Percentiles rank a stretch among this genome's conserved stretches.
phyloP scores from a whole-genome alignment of 1,284 basidiomycete species.

The Cerioporus squamosus region DNA sequence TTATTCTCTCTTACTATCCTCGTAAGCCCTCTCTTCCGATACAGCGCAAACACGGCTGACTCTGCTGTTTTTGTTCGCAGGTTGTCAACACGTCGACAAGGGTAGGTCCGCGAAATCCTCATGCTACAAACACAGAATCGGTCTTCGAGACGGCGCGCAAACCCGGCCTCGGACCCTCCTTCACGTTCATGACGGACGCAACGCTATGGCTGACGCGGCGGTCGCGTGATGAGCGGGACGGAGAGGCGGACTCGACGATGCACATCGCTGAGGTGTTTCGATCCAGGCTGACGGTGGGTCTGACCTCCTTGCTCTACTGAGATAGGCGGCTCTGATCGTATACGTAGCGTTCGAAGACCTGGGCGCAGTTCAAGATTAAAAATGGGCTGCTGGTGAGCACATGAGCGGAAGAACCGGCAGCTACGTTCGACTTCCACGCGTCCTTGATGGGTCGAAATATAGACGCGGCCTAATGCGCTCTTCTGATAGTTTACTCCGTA shows the following conservation, averaged over 20 bases:
- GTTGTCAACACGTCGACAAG: slow-evolving; percentile 50
- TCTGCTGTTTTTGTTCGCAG: slow-evolving; percentile 29
- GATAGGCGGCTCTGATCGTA: no score
- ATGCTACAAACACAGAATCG: slow-evolving; percentile 40
- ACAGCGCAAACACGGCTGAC: slow-evolving; percentile 24
- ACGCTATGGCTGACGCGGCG: slow-evolving; percentile 66
- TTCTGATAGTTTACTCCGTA: not conserved
- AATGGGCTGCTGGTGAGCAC: slow-evolving; percentile 20
- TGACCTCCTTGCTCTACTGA: not conserved
- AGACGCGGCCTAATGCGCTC: no score
- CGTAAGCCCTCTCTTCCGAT: slow-evolving; percentile 46
- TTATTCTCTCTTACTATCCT: slow-evolving; percentile 50
- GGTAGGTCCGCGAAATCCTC: slow-evolving; percentile 21
- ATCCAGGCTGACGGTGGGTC: slow-evolving; percentile 51
- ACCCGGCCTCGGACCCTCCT: slow-evolving; percentile 76
- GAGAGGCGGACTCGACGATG: slow-evolving; percentile 10
- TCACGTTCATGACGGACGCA: slow-evolving; percentile 71
- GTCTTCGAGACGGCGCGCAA: slow-evolving; percentile 51
- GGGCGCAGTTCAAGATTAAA: slow-evolving; percentile 36
- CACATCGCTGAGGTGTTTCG: slow-evolving; percentile 37
- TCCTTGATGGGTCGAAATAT: not conserved
- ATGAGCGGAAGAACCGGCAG: not conserved
- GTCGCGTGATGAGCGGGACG: not conserved
- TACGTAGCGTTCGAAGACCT: slow-evolving; percentile 41
- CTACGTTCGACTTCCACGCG: not conserved